Evolutionary conservation across 2,329 filamentous ascomycete species (phyloP).

Genomic region (Xylaria sp.): DNA sequence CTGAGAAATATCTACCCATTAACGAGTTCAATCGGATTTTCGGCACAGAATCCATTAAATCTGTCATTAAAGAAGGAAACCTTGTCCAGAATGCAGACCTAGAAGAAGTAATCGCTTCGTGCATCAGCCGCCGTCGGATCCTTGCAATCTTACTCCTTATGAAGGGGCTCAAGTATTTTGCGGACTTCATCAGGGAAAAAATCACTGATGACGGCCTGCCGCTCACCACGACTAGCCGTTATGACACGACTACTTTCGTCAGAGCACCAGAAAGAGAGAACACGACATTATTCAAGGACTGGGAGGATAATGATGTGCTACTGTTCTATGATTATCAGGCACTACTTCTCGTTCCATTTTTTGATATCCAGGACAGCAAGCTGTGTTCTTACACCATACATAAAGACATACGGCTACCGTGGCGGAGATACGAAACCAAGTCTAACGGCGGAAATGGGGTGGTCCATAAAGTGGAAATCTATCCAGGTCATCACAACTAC

Average conservation of each 20-base stretch:
- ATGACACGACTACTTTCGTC: neutral
- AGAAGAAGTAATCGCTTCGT: neutral
- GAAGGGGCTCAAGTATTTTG: neutral
- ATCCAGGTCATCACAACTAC: conserved; percentile 14
- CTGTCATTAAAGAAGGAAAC: conserved; percentile 2
- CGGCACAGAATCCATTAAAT: neutral
- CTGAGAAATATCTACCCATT: neutral
- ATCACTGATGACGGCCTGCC: conserved; percentile 11
- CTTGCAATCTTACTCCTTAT: conserved; percentile 8
- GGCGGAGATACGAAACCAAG: conserved; percentile 1
- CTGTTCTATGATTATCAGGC: neutral
- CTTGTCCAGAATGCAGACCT: neutral
- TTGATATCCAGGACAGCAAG: conserved; percentile 1
- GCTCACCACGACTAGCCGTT: neutral
- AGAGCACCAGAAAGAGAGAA: conserved; percentile 1
- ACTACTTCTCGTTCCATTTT: conserved; percentile 2
- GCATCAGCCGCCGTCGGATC: conserved; percentile 3
- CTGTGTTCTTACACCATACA: conserved; percentile 4
- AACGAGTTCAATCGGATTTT: conserved; percentile 4
- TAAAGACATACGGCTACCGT: neutral
- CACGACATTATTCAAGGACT: neutral
- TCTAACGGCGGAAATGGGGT: neutral
- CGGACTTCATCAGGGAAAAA: neutral
- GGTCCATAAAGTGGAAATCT: neutral
- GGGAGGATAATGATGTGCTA: neutral